phyloP scores from a whole-genome alignment of 371 early-diverging fungal genomes.

The Actinomortierella ambigua region DNA sequence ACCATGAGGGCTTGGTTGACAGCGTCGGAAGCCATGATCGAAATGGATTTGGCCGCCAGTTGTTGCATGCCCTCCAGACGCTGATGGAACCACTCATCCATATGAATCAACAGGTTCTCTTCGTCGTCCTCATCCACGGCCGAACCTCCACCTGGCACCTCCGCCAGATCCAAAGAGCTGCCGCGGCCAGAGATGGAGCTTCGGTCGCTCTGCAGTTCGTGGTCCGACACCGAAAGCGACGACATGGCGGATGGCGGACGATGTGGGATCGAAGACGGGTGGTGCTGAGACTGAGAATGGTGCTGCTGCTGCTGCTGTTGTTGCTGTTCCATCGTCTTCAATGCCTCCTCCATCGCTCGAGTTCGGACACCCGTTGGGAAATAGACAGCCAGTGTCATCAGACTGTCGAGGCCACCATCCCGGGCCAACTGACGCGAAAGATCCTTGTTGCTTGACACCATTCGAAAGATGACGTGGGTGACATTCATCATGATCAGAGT shows the following conservation, averaged over 20 bases:
- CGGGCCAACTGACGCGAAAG: slow-evolving; percentile 16
- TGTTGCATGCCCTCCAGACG: slow-evolving; percentile 38
- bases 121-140: slow-evolving; percentile 12
- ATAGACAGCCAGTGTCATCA: slow-evolving; percentile 41
- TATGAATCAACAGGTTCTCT: slow-evolving; percentile 7
- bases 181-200: no score
- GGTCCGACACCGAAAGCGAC: no score
- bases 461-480: slow-evolving; percentile 29
- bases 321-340: slow-evolving; percentile 12
- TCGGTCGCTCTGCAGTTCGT: no score
- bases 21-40: slow-evolving; percentile 26
- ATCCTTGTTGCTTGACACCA: slow-evolving; percentile 39
- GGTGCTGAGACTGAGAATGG: no score
- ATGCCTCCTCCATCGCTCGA: slow-evolving; percentile 32
- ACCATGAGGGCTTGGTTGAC: slow-evolving; percentile 40
- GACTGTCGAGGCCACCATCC: slow-evolving; percentile 32
- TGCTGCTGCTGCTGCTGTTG: no score
- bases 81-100: slow-evolving; percentile 29
- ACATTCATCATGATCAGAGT: slow-evolving; percentile 32
- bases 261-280: no score
- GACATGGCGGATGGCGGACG: no score
- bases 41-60: slow-evolving; percentile 32
- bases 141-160: no score
- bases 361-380: slow-evolving; percentile 39
- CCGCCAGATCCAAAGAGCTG: no score